Evolutionary conservation across 805 yeast species (phyloP).

Genomic region (Candida maris): DNA sequence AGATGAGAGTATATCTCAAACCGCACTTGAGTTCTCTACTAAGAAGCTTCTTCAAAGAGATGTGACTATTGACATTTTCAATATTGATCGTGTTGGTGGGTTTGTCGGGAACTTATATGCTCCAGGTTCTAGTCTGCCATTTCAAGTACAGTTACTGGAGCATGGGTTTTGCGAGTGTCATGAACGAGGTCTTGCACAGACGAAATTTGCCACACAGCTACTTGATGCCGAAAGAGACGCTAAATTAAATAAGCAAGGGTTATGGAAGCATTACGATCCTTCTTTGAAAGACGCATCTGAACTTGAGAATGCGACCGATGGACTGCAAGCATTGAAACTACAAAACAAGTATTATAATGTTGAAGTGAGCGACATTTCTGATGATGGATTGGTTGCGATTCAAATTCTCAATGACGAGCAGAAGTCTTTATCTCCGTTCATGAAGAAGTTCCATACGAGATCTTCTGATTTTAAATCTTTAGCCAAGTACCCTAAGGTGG

Average conservation of each 20-base stretch:
- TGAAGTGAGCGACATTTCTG: conserved; percentile 47
- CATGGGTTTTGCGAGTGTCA: conserved; percentile 66
- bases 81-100: conserved; percentile 73
- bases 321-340: conserved; percentile 24
- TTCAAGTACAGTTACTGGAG: conserved; percentile 53
- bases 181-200: conserved; percentile 57
- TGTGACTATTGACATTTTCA: conserved; percentile 64
- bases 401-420: conserved; percentile 41
- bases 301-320: conserved; percentile 20
- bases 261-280: conserved; percentile 63
- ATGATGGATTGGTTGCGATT: conserved; percentile 42
- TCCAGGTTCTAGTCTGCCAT: conserved; percentile 48
- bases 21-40: conserved; percentile 52
- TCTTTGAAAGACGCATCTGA: conserved; percentile 28
- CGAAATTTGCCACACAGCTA: conserved; percentile 52
- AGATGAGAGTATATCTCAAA: conserved; percentile 38
- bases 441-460: conserved; percentile 42
- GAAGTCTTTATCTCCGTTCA: conserved; percentile 40
- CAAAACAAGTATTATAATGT: conserved; percentile 44
- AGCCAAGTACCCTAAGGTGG: conserved; percentile 42
- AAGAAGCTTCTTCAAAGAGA: conserved; percentile 65
- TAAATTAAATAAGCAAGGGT: conserved; percentile 47
- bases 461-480: conserved; percentile 35
- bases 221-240: conserved; percentile 64
- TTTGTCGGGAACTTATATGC: conserved; percentile 69